phyloP scores from a whole-genome alignment of 148 eudicot genomes.

The Rhododendron ferrugineum region DNA sequence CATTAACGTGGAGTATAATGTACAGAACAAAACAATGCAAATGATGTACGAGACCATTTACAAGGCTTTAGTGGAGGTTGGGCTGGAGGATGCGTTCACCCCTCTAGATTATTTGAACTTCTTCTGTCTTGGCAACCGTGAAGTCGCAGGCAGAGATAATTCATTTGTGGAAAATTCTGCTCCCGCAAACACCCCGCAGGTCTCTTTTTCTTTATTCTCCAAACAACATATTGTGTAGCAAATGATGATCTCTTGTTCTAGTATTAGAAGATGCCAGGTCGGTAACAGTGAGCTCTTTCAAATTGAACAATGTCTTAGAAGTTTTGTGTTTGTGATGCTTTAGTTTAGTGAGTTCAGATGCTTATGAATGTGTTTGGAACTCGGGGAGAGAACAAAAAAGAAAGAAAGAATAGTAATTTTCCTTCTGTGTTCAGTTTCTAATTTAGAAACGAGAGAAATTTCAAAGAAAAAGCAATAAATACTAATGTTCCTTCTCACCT shows the following conservation, averaged over 20 bases:
- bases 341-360: background rate
- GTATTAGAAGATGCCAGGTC: background rate
- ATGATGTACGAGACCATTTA: conserved; percentile 91
- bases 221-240: background rate
- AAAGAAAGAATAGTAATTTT: background rate
- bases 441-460: background rate
- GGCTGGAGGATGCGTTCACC: conserved; percentile 61
- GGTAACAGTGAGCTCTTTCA: background rate
- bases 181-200: conserved; percentile 70
- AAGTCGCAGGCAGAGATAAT: conserved; percentile 33
- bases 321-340: background rate
- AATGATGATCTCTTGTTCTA: background rate
- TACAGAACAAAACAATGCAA: conserved; percentile 95
- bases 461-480: background rate
- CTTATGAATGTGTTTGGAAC: background rate
- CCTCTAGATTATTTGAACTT: conserved; percentile 90
- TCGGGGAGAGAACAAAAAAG: background rate
- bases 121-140: conserved; percentile 93
- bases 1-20: background rate
- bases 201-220: conserved; percentile 9
- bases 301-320: background rate
- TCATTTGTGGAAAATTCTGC: conserved; percentile 24
- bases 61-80: conserved; percentile 82
- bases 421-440: background rate
- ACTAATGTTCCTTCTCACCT: background rate